Evolutionary conservation across 306 rosid species (phyloP).

Genomic region (Sechiopsis laciniata): DNA sequence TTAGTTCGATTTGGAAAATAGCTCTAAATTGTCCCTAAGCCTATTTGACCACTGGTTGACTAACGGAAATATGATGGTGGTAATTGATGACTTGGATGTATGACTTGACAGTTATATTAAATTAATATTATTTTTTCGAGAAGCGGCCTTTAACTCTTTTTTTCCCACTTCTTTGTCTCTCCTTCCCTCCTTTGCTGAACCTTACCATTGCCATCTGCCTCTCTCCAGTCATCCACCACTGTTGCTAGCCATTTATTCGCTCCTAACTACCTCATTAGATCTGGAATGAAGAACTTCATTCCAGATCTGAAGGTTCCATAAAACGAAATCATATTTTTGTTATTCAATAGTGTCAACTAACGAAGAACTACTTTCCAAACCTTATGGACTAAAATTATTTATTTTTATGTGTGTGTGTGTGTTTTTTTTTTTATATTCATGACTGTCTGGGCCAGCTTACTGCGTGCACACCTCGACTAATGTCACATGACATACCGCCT

Average conservation of each 20-base stretch:
- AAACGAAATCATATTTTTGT: too few relatives aligned
- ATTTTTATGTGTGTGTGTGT: too few relatives aligned
- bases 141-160: not conserved
- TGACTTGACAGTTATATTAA: not conserved
- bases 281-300: not conserved
- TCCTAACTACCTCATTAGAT: not conserved
- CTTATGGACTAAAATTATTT: not conserved
- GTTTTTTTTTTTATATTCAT: too few relatives aligned
- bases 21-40: not conserved
- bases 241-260: not conserved
- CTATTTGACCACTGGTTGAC: not conserved
- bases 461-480: too few relatives aligned
- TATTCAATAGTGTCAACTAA: too few relatives aligned
- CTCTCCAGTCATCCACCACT: not conserved
- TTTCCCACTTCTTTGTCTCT: not conserved
- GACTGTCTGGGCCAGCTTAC: too few relatives aligned
- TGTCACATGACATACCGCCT: too few relatives aligned
- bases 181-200: not conserved
- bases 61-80: not conserved
- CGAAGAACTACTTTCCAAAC: not conserved
- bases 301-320: not conserved
- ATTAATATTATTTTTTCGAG: not conserved
- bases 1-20: not conserved
- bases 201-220: not conserved
- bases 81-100: not conserved